A percentile compares a stretch with the other conserved stretches of the same genome.
Evolutionary conservation across 495 filamentous ascomycete genomes (phyloP).

Genomic region (Penicillium desertorum): DNA sequence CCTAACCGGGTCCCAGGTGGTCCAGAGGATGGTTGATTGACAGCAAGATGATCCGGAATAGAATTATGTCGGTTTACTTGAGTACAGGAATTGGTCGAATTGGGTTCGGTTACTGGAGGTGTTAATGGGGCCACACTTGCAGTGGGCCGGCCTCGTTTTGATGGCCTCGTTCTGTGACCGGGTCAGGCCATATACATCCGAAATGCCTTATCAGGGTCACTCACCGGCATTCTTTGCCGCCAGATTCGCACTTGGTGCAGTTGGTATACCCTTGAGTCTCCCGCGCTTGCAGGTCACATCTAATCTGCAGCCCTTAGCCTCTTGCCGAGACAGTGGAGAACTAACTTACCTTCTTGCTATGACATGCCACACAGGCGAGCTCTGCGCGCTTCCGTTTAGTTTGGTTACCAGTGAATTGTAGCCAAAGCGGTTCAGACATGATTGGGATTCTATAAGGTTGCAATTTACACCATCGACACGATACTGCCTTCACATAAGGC

Average conservation of each 20-base stretch:
- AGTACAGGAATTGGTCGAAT: constrained; percentile 4
- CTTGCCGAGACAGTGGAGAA: background rate
- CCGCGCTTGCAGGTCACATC: constrained; percentile 36
- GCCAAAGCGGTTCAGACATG: constrained; percentile 15
- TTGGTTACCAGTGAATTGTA: constrained; percentile 24
- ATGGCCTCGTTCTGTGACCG: constrained; percentile 11
- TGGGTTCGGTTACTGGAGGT: constrained; percentile 5
- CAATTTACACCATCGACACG: background rate
- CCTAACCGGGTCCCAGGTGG: background rate
- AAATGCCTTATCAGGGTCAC: background rate
- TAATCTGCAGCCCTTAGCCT: constrained; percentile 22
- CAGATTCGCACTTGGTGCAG: constrained; percentile 32
- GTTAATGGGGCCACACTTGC: constrained; percentile 8
- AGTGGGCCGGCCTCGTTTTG: constrained; percentile 24
- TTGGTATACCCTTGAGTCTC: constrained; percentile 23
- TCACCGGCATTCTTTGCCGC: constrained; percentile 30
- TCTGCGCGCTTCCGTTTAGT: constrained; percentile 36
- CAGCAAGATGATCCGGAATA: background rate
- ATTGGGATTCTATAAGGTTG: background rate
- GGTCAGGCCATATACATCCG: background rate
- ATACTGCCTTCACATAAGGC: background rate
- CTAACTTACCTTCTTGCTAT: constrained; percentile 35
- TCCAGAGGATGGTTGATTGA: background rate
- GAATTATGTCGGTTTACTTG: background rate
- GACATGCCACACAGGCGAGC: constrained; percentile 35